phyloP scores from a whole-genome alignment of 345 rosid species.

The Eucalyptus tenuipes region DNA sequence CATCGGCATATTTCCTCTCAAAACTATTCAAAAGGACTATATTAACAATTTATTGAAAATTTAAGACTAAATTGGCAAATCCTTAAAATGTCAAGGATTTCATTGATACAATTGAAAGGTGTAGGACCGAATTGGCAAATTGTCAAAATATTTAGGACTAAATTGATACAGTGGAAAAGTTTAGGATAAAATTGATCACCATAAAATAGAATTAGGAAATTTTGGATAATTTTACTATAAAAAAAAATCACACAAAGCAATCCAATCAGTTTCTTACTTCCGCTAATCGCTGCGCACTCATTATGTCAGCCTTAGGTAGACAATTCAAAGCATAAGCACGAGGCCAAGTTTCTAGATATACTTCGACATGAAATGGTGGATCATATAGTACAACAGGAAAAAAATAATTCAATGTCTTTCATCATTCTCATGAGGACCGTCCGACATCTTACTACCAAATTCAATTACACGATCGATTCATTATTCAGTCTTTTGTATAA shows the following conservation, averaged over 20 bases:
- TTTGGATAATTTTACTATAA: neutral
- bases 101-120: neutral
- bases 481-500: neutral
- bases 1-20: neutral
- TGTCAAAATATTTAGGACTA: neutral
- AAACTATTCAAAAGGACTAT: neutral
- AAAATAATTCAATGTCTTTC: neutral
- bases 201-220: neutral
- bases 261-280: neutral
- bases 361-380: neutral
- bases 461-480: neutral
- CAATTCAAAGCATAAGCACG: neutral
- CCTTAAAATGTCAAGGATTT: neutral
- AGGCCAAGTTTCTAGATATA: neutral
- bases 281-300: neutral
- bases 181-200: neutral
- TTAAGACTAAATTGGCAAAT: neutral
- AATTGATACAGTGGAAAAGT: rapidly evolving
- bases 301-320: neutral
- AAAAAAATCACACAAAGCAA: neutral
- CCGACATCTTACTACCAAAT: neutral
- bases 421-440: neutral
- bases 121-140: neutral
- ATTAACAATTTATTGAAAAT: neutral
- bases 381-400: neutral